phyloP scores from a whole-genome alignment of 2,329 filamentous ascomycete genomes.

The Colletotrichum spaethianum region DNA sequence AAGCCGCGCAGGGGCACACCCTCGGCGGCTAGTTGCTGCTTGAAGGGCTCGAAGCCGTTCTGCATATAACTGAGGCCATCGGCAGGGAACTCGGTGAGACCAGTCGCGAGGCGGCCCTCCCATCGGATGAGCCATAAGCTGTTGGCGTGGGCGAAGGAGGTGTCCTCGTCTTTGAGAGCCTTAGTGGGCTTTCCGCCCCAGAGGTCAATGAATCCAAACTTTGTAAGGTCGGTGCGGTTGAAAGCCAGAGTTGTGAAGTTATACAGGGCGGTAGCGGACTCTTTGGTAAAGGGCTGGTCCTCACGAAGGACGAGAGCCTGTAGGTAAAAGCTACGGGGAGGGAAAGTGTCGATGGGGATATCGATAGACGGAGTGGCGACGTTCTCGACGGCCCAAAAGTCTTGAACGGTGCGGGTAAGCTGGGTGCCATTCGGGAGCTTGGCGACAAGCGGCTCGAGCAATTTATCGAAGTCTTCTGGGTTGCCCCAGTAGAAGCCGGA shows the following conservation, averaged over 20 bases:
- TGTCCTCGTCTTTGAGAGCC: constrained; percentile 53
- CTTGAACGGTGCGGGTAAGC: constrained; percentile 33
- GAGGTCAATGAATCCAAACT: constrained; percentile 40
- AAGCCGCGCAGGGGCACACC: constrained; percentile 39
- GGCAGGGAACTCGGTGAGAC: constrained; percentile 63
- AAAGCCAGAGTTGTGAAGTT: constrained; percentile 34
- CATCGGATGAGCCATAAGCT: constrained; percentile 54
- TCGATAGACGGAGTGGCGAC: constrained; percentile 38
- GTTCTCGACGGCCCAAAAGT: constrained; percentile 41
- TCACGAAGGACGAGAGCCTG: constrained; percentile 39
- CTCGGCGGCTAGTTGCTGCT: constrained; percentile 22
- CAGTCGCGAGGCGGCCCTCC: constrained; percentile 45
- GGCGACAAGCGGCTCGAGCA: constrained; percentile 36
- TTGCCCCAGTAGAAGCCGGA: constrained; percentile 42
- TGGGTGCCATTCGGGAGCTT: constrained; percentile 31
- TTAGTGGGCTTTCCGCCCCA: constrained; percentile 36
- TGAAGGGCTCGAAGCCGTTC: constrained; percentile 53
- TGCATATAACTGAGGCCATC: constrained; percentile 62
- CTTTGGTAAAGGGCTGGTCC: constrained; percentile 39
- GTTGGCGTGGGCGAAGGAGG: constrained; percentile 57
- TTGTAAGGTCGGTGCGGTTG: constrained; percentile 40
- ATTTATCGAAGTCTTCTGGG: constrained; percentile 36
- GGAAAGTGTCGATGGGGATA: constrained; percentile 31
- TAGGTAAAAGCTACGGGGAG: constrained; percentile 40
- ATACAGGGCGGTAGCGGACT: constrained; percentile 33